Evolutionary conservation across 257 asterid species (phyloP).

Genomic region (Cinchona pubescens): DNA sequence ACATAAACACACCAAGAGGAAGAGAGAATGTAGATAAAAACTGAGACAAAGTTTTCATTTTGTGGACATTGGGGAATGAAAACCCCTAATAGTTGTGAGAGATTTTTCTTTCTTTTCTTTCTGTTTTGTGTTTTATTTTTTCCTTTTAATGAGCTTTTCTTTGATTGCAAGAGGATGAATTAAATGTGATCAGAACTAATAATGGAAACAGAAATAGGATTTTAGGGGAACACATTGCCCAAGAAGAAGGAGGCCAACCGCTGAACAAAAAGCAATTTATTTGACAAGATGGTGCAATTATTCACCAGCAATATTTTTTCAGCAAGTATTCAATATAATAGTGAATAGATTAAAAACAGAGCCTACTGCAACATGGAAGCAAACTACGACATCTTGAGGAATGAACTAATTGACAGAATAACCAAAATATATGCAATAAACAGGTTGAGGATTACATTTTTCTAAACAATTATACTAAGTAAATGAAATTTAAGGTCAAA

Average conservation of each 20-base stretch:
- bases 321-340: neutral
- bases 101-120: neutral
- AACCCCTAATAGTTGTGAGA: neutral
- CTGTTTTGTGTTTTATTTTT: neutral
- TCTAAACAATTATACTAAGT: neutral
- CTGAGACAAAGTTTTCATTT: neutral
- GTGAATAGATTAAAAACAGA: neutral
- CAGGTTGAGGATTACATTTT: neutral
- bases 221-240: neutral
- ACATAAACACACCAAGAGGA: neutral
- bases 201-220: neutral
- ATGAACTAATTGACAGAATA: neutral
- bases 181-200: neutral
- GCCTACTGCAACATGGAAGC: neutral
- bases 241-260: neutral
- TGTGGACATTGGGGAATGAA: neutral
- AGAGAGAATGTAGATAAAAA: neutral
- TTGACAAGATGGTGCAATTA: neutral
- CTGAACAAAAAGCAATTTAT: neutral
- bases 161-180: neutral
- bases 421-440: neutral
- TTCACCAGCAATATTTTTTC: neutral
- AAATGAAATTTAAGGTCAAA: conserved; percentile 1
- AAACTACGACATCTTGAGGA: neutral
- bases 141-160: neutral